phyloP scores from a whole-genome alignment of 352 stramenopile genomes.

The Globisporangium yorkense region DNA sequence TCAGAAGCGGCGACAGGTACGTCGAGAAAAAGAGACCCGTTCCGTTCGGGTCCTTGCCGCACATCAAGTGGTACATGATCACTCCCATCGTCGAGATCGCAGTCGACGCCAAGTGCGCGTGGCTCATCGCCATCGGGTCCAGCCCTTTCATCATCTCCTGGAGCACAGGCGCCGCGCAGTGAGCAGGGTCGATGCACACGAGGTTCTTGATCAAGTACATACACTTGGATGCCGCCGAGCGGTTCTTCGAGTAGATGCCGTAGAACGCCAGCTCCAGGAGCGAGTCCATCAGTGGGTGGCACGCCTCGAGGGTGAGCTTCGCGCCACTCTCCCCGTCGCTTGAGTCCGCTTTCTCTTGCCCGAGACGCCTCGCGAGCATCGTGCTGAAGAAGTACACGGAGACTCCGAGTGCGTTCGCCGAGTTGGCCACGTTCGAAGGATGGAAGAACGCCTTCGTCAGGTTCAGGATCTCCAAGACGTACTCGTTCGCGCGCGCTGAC shows the following conservation, averaged over 20 bases:
- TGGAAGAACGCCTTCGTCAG: conserved; percentile 69
- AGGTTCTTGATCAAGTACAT: conserved; percentile 71
- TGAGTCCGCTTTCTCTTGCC: conserved; percentile 33
- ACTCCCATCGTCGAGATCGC: conserved; percentile 64
- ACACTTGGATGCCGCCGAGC: conserved; percentile 49
- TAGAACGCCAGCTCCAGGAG: conserved; percentile 52
- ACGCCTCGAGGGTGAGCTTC: conserved; percentile 24
- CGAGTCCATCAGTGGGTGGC: conserved; percentile 34
- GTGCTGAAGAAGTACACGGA: conserved; percentile 53
- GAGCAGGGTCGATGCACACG: conserved; percentile 40
- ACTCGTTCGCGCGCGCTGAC: conserved; percentile 26
- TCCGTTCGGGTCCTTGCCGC: conserved; percentile 35
- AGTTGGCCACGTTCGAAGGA: conserved; percentile 61
- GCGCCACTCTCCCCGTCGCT: neutral
- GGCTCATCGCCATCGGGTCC: conserved; percentile 60
- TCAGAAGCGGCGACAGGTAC: conserved; percentile 51
- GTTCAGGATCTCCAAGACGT: conserved; percentile 51
- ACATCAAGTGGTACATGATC: conserved; percentile 60
- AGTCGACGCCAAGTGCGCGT: conserved; percentile 63
- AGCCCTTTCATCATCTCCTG: conserved; percentile 69
- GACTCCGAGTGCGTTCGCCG: conserved; percentile 43
- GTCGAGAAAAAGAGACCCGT: conserved; percentile 47
- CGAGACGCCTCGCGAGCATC: conserved; percentile 41
- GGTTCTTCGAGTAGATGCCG: conserved; percentile 74
- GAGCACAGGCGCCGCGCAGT: conserved; percentile 39